phyloP scores from a whole-genome alignment of 1,284 basidiomycete genomes.

The Calocybe gambosa region DNA sequence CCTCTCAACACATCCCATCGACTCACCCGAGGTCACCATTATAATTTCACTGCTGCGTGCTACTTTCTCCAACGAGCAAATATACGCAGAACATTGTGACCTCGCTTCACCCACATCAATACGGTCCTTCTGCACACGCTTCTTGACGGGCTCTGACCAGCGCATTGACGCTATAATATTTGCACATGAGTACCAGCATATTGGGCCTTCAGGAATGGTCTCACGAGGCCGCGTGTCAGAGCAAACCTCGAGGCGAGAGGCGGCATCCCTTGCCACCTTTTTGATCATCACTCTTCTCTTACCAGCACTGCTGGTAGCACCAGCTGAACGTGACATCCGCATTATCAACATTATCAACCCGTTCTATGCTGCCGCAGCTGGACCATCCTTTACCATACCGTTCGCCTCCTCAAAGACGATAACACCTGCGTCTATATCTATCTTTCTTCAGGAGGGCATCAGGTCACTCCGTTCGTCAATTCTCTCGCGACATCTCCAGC shows the following conservation, averaged over 20 bases:
- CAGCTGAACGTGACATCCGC: constrained; percentile 78
- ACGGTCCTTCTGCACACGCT: constrained; percentile 58
- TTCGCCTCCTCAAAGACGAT: constrained; percentile 9
- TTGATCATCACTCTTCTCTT: constrained; percentile 73
- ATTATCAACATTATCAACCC: constrained; percentile 79
- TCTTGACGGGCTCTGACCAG: constrained; percentile 57
- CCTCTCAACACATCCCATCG: constrained; percentile 52
- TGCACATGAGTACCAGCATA: constrained; percentile 64
- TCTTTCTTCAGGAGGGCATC: constrained; percentile 56
- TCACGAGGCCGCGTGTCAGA: constrained; percentile 18
- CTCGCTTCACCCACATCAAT: constrained; percentile 57
- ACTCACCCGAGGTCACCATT: constrained; percentile 47
- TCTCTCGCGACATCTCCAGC: constrained; percentile 68
- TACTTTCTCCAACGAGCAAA: constrained; percentile 63
- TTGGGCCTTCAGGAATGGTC: constrained; percentile 43
- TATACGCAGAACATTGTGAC: constrained; percentile 73
- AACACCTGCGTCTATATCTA: constrained; percentile 19
- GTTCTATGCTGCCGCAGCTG: constrained; percentile 70
- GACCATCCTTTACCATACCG: constrained; percentile 18
- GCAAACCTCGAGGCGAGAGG: constrained; percentile 35
- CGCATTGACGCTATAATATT: constrained; percentile 68
- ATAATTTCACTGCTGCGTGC: constrained; percentile 58
- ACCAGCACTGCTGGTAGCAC: constrained; percentile 71
- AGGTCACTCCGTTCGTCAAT: constrained; percentile 60
- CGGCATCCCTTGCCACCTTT: constrained; percentile 63